Percentiles rank a stretch among this genome's conserved stretches.
phyloP scores from a whole-genome alignment of 192 early-diverging fungal genomes.

The Powellomyces hirtus region DNA sequence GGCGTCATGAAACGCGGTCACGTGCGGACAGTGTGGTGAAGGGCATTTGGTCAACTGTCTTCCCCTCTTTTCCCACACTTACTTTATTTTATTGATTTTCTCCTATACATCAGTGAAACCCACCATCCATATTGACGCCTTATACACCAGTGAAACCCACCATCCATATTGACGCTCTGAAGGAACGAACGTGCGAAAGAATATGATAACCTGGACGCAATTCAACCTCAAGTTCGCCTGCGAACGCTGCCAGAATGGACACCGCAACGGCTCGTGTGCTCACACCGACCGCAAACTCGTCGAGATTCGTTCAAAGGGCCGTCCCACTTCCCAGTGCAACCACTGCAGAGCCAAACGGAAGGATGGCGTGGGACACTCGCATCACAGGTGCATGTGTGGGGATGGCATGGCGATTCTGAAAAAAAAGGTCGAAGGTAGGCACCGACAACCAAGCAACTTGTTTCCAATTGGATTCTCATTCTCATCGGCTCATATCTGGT shows the following conservation, averaged over 20 bases:
- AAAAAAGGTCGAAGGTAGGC: constrained; percentile 25
- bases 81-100: too few relatives aligned
- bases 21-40: too few relatives aligned
- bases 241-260: constrained; percentile 26
- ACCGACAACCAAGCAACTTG: too few relatives aligned
- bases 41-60: too few relatives aligned
- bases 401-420: constrained; percentile 10
- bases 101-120: too few relatives aligned
- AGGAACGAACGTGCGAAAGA: too few relatives aligned
- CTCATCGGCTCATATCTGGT: neutral
- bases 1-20: too few relatives aligned
- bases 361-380: constrained; percentile 25
- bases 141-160: too few relatives aligned
- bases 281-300: constrained; percentile 19
- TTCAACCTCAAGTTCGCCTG: constrained; percentile 30
- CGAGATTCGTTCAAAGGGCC: constrained; percentile 21
- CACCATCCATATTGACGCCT: too few relatives aligned
- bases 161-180: too few relatives aligned
- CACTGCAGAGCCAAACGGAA: constrained; percentile 19
- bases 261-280: constrained; percentile 18
- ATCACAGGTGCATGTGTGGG: constrained; percentile 28
- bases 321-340: constrained; percentile 25
- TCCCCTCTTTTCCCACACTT: too few relatives aligned
- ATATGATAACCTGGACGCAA: constrained; percentile 13
- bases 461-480: too few relatives aligned